Base-by-base conservation (phyloP, 345 rosid genomes). In the Lepidium sativum region DNA sequence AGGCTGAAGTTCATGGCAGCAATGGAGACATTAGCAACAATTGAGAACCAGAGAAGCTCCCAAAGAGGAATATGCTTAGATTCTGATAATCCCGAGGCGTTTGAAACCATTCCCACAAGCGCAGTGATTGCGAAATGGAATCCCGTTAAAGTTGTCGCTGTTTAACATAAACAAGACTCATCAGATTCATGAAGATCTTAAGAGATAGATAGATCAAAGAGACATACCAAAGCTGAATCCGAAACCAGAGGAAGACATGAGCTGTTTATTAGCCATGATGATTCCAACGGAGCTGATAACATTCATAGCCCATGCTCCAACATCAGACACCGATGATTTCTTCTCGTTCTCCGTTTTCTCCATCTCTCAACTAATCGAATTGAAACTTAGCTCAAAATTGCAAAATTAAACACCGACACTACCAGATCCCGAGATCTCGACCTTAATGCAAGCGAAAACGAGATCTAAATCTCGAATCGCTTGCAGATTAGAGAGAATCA, bases 181-280 rank as follows among this genome's bases (percentile, higher is more conserved):
- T 63, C 53, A 54, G 27, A 13, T 54, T 42, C 53, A n/a, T 8
- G 9, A 64, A 50, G 32, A 13, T 27, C 11, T 62, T 8, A 14
- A 48, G 20, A 16, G 51, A 32, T 27, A 58, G 51, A 68, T 60
- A 54, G 25, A 53, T 25, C 37, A 51, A 12, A 61, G 39, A 43
- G 17, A 72, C 67, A 31, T 49, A 92, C 97, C 98, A 40, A 92
- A 92, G 81, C 84, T 56, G 66, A 92, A 92, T 62, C 81, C 85
- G 53, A 82, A 89, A 33, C 98, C 97, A 35, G 67, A 55, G 57
- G 90, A 54, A 4, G 97, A 82, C 97, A 92, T 89, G 54, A 92
- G 96, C 79, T 87, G 97, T 83, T 92, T 92, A 77, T 92, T 92
- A 44, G 90, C 97, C 98, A 92, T 87, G 44, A 89, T 92, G 66